Conservation (phyloP, 2,329 filamentous ascomycete species). For the Colletotrichum tropicale region DNA sequence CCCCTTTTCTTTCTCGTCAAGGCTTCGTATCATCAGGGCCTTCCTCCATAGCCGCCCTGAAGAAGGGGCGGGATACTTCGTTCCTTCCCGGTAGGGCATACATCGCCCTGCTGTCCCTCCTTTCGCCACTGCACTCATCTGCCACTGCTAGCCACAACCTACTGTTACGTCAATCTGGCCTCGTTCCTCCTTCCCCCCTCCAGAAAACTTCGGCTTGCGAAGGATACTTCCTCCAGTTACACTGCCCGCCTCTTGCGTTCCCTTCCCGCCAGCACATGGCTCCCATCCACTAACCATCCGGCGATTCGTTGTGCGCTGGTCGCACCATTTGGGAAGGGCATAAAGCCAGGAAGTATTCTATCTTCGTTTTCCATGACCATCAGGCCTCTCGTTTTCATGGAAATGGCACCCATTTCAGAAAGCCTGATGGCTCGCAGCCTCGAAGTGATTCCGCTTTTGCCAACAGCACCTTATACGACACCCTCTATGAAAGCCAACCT, state of each 20-base stretch:
- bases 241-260: background rate
- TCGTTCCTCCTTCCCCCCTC: background rate
- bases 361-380: background rate
- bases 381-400: background rate
- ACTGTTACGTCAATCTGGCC: background rate
- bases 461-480: conserved; percentile 10
- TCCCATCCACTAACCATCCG: background rate
- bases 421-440: background rate
- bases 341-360: background rate
- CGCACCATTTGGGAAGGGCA: background rate
- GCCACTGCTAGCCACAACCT: background rate
- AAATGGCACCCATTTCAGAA: background rate
- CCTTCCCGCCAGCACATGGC: background rate
- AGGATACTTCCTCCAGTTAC: background rate
- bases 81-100: background rate
- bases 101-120: background rate
- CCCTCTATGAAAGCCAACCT: conserved; percentile 48
- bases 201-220: background rate
- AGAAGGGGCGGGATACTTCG: background rate
- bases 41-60: background rate
- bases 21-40: background rate
- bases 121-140: background rate
- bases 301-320: background rate
- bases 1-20: background rate
- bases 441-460: background rate